Percentiles rank a stretch among this genome's conserved stretches.
phyloP scores from a whole-genome alignment of 257 asterid species.

The Salvia rosmarinus region DNA sequence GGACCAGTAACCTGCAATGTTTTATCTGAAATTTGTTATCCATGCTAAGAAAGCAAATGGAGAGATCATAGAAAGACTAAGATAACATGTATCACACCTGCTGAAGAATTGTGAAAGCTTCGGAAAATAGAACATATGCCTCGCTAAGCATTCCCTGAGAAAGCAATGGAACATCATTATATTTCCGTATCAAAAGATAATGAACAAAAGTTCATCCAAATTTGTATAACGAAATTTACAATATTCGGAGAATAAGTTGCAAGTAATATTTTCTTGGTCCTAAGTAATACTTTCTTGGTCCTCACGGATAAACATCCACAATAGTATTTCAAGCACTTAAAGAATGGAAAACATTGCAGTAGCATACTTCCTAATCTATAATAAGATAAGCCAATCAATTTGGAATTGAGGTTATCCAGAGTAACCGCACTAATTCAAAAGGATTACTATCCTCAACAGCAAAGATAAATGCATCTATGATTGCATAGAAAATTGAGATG shows the following conservation, averaged over 20 bases:
- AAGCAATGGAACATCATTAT: conserved; percentile 18
- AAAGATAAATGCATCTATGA: neutral
- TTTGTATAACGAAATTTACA: neutral
- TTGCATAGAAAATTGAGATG: neutral
- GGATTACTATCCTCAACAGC: neutral
- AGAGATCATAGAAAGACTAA: conserved; percentile 26
- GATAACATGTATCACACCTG: conserved; percentile 54
- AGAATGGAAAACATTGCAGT: conserved; percentile 3
- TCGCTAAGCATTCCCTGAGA: conserved; percentile 86
- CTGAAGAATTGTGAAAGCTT: conserved; percentile 93
- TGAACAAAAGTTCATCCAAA: conserved; percentile 16
- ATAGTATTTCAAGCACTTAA: neutral
- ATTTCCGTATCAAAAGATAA: neutral
- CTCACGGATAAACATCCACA: neutral
- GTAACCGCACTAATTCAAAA: neutral
- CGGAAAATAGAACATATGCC: conserved; percentile 80
- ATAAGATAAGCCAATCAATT: neutral
- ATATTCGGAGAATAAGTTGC: neutral
- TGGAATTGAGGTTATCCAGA: neutral
- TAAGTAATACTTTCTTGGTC: no score
- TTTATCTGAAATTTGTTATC: conserved; percentile 6
- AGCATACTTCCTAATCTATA: neutral
- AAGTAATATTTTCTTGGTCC: neutral
- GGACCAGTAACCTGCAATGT: conserved; percentile 95
- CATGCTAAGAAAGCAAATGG: neutral